These are phyloP conservation scores for Ceratobasidium sp. DNA, from an alignment of 1,284 basidiomycete genomes.

Conservation along the genomic window DNA sequence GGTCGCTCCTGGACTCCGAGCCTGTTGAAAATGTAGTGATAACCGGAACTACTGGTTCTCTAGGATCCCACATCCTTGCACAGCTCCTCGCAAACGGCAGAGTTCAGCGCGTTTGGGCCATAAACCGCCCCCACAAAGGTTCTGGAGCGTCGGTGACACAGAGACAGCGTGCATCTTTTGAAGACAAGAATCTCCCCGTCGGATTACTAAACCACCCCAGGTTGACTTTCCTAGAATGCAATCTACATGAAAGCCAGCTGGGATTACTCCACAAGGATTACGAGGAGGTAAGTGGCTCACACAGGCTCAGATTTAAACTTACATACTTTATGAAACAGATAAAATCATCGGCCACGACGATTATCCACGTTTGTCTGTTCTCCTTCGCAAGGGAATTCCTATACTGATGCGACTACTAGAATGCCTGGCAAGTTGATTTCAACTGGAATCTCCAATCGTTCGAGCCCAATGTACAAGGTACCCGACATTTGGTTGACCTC, in stretches of 20 bases:
- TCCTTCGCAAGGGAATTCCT: background rate
- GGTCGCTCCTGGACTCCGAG: background rate
- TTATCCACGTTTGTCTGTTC: slow-evolving; percentile 30
- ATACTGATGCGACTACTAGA: slow-evolving; percentile 6
- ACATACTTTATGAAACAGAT: slow-evolving; percentile 23
- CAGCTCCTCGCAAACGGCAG: slow-evolving; percentile 44
- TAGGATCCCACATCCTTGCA: slow-evolving; percentile 49
- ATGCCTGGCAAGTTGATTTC: slow-evolving; percentile 45
- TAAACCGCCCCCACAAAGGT: slow-evolving; percentile 38
- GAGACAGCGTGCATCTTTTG: slow-evolving; percentile 21
- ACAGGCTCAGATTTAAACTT: background rate
- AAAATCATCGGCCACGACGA: slow-evolving; percentile 17
- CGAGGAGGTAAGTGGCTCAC: slow-evolving; percentile 8
- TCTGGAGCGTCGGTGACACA: background rate
- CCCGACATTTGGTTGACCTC: slow-evolving; percentile 39
- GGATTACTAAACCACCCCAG: slow-evolving; percentile 20
- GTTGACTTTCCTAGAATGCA: slow-evolving; percentile 16
- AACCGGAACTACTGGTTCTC: slow-evolving; percentile 52
- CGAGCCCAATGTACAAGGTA: slow-evolving; percentile 39
- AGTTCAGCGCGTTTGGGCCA: slow-evolving; percentile 42
- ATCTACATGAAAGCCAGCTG: slow-evolving; percentile 9
- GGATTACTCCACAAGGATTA: slow-evolving; percentile 17
- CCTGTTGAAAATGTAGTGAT: slow-evolving; percentile 47
- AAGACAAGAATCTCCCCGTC: slow-evolving; percentile 8
- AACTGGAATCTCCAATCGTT: slow-evolving; percentile 43